Base-by-base conservation (phyloP, 164 flowering plant species). In the Nelumbo lutea region DNA sequence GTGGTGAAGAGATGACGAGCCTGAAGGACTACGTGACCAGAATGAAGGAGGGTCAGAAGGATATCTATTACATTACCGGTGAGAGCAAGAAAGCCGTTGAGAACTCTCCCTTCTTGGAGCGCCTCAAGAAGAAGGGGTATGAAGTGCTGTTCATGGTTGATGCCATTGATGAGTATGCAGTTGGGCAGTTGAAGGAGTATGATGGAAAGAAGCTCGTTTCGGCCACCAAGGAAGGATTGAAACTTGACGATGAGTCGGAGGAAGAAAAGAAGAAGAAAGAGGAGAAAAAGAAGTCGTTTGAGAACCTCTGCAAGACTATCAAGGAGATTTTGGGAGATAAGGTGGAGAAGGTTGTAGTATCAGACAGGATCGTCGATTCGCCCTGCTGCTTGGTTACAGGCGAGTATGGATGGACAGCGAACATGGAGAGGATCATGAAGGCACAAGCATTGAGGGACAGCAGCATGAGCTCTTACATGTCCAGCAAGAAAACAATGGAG, bases 401-500 rank as follows among this genome's bases (percentile, higher is more conserved):
- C 0, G 90, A 87, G 67, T 85, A 87, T 57, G 93, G 89, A 0
- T 88, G 90, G 89, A 79, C 83, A 0, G 90, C 90, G 0, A 87
- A 87, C 80, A 88, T 88, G 90, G 90, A 88, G 67, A 85, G 93
- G 70, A 83, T 86, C 76, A 88, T 88, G 89, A 86, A 83, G 69
- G 90, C 90, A 0, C 93, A 87, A 71, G 90, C 93, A 0, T 59
- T 88, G 72, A 84, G 88, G 73, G 93, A 88, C 74, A 83, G 68
- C 69, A 87, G 87, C 83, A 87, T 87, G 93, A 53, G 87, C 46
- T 71, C 85, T 1, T 88, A 88, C 86, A 88, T 87, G 93, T 84
- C 90, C 0, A 84, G 87, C 80, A 88, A 88, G 86, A 88, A 87
- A 73, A 88, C 93, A 0, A 88, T 88, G 93, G 90, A 87, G 75